phyloP scores from a whole-genome alignment of 257 asterid species.

The Paraleonurus japonicus region DNA sequence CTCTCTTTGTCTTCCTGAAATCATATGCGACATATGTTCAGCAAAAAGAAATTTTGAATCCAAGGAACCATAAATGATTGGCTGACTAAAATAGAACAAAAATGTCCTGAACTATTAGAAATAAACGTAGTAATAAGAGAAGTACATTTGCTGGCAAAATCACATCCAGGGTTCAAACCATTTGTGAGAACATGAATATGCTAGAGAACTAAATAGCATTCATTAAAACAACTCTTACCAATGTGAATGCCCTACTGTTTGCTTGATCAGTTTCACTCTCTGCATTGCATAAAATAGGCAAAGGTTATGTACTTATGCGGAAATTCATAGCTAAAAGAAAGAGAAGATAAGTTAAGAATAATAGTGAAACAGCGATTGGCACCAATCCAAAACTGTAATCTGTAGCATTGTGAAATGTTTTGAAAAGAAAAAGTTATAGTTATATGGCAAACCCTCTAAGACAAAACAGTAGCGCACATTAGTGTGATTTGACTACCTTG shows the following conservation, averaged over 20 bases:
- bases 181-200: background rate
- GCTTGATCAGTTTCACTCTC: slow-evolving; percentile 52
- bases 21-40: slow-evolving; percentile 17
- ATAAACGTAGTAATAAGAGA: background rate
- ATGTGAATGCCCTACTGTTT: slow-evolving; percentile 42
- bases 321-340: background rate
- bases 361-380: background rate
- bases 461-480: background rate
- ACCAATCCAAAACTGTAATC: slow-evolving; percentile 6
- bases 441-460: slow-evolving; percentile 3
- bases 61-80: background rate
- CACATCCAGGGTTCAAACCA: background rate
- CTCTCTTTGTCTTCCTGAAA: slow-evolving; percentile 82
- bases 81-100: background rate
- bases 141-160: slow-evolving; percentile 4
- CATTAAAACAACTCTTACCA: slow-evolving; percentile 43
- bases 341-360: slow-evolving; percentile 4
- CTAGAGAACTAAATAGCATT: slow-evolving; percentile 16
- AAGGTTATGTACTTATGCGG: background rate
- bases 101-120: background rate
- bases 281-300: slow-evolving; percentile 36
- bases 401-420: slow-evolving; percentile 1
- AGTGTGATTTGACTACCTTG: slow-evolving; percentile 12
- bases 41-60: slow-evolving; percentile 7
- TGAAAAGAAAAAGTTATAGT: background rate